A percentile compares a stretch with the other conserved stretches of the same genome.
Conservation (phyloP, 1,284 basidiomycete species). For the Heliocybe sulcata region DNA sequence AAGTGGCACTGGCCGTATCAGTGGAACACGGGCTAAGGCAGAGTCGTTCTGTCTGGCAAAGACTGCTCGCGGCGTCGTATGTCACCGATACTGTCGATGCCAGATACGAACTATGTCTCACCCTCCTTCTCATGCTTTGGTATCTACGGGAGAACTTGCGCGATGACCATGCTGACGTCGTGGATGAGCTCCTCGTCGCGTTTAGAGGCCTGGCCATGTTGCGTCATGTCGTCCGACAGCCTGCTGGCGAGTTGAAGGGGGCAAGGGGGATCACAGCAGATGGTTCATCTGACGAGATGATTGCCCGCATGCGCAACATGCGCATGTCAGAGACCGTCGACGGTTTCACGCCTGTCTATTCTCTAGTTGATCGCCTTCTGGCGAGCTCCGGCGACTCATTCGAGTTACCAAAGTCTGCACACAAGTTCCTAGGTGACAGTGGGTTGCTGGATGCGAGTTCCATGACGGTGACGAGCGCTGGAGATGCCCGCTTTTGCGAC, state of each 20-base stretch:
- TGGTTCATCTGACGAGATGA: slow-evolving; percentile 53
- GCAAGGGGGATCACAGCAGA: slow-evolving; percentile 20
- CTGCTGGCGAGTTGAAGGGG: slow-evolving; percentile 36
- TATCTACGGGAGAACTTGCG: slow-evolving; percentile 57
- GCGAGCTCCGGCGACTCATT: slow-evolving; percentile 37
- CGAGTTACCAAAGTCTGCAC: slow-evolving; percentile 50
- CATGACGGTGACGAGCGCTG: slow-evolving; percentile 53
- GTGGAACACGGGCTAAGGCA: slow-evolving; percentile 32
- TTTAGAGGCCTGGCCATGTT: slow-evolving; percentile 69
- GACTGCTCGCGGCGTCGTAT: slow-evolving; percentile 56
- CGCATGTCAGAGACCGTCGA: slow-evolving; percentile 39
- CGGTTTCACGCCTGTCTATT: slow-evolving; percentile 42
- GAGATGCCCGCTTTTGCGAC: slow-evolving; percentile 70
- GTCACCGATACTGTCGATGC: slow-evolving; percentile 54
- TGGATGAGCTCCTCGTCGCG: slow-evolving; percentile 72
- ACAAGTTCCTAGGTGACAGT: slow-evolving; percentile 58
- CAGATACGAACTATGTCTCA: slow-evolving; percentile 65
- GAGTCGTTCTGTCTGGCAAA: slow-evolving; percentile 50
- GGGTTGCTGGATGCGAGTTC: slow-evolving; percentile 61
- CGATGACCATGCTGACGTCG: slow-evolving; percentile 54
- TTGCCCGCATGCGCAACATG: slow-evolving; percentile 61
- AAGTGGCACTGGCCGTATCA: slow-evolving; percentile 32
- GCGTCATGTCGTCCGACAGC: slow-evolving; percentile 49
- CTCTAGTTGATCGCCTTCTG: slow-evolving; percentile 66
- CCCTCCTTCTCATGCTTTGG: slow-evolving; percentile 62